A percentile compares a stretch with the other conserved stretches of the same genome.
phyloP scores from a whole-genome alignment of 2,329 filamentous ascomycete genomes.

The Pyricularia pennisetigena region DNA sequence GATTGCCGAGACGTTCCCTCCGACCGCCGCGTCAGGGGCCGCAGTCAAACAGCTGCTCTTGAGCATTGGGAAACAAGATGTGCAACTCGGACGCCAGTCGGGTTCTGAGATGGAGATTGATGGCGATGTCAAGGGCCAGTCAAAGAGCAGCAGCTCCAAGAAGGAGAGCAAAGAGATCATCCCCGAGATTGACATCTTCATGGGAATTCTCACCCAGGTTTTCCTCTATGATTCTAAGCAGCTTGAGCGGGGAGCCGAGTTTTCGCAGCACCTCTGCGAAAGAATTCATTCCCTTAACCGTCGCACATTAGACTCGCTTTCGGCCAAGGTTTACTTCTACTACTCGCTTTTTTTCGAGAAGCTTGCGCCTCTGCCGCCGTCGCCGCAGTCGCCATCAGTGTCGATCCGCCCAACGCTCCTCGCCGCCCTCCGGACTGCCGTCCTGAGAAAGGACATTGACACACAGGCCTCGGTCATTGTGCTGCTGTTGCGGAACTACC shows the following conservation, averaged over 20 bases:
- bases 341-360: slow-evolving; percentile 93
- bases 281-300: slow-evolving; percentile 85
- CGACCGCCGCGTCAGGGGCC: slow-evolving; percentile 47
- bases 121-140: slow-evolving; percentile 40
- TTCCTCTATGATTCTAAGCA: slow-evolving; percentile 80
- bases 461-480: slow-evolving; percentile 97
- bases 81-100: slow-evolving; percentile 48
- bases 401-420: slow-evolving; percentile 79
- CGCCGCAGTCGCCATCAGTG: slow-evolving; percentile 78
- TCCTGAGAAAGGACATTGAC: slow-evolving; percentile 91
- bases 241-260: slow-evolving; percentile 68
- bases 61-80: slow-evolving; percentile 57
- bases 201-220: slow-evolving; percentile 79
- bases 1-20: slow-evolving; percentile 70
- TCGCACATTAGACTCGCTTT: slow-evolving; percentile 84
- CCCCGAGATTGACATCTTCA: slow-evolving; percentile 81
- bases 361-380: slow-evolving; percentile 76
- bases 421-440: slow-evolving; percentile 84
- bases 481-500: slow-evolving; percentile 87
- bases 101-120: slow-evolving; percentile 67
- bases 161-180: slow-evolving; percentile 62
- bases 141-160: slow-evolving; percentile 52
- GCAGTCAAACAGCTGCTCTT: slow-evolving; percentile 61
- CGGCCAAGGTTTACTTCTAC: slow-evolving; percentile 97
- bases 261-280: slow-evolving; percentile 75